Conservation (phyloP, 2,329 filamentous ascomycete genomes). For the Dothistroma septosporum region DNA sequence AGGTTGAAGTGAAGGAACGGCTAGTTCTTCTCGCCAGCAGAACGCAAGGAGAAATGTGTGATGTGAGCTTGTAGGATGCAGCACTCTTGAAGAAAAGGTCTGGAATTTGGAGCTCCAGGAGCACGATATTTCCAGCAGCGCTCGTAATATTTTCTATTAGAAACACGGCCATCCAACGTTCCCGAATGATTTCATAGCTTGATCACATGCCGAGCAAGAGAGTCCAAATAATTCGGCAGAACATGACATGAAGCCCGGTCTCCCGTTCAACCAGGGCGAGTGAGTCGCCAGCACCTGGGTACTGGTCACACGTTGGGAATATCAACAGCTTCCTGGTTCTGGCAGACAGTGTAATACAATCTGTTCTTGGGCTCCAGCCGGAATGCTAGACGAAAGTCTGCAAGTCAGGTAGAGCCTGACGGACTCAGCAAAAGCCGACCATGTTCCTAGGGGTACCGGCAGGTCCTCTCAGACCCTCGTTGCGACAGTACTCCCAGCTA, state of each 20-base stretch:
- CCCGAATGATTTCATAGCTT: not conserved
- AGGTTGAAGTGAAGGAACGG: not conserved
- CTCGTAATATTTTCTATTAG: not conserved
- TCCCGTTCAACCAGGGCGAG: not conserved
- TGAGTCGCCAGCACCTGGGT: not conserved
- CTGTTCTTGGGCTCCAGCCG: no score
- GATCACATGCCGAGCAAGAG: not conserved
- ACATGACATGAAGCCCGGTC: not conserved
- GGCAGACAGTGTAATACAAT: no score
- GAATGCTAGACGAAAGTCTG: not conserved
- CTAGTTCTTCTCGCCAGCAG: not conserved
- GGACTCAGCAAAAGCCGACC: not conserved
- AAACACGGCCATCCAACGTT: not conserved
- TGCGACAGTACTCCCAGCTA: not conserved
- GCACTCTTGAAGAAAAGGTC: not conserved
- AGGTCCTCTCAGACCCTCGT: not conserved
- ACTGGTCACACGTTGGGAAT: no score
- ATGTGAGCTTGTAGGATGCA: not conserved
- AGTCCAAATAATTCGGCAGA: not conserved
- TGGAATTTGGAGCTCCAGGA: not conserved
- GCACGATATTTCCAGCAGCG: not conserved
- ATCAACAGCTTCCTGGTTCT: no score
- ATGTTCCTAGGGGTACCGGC: not conserved
- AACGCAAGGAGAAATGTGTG: not conserved
- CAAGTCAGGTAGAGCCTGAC: not conserved